Conservation (phyloP, 371 early-diverging fungal species). For the Smittium culicis region DNA sequence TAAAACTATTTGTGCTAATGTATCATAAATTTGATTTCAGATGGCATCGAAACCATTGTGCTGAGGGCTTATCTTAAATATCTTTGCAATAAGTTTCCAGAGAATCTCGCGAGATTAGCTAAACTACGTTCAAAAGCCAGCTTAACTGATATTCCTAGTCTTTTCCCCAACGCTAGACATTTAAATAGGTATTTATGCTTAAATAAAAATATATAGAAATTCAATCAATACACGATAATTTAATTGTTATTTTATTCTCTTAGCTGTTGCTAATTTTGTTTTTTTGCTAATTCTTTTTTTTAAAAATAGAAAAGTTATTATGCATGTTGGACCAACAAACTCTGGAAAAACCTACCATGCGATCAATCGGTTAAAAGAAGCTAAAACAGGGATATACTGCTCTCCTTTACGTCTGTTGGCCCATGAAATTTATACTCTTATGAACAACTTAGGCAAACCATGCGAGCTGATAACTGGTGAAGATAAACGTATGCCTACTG, state of each 20-base stretch:
- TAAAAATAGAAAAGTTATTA: conserved; percentile 44
- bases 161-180: conserved; percentile 1
- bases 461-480: conserved; percentile 89
- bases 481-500: conserved; percentile 39
- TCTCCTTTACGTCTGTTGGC: conserved; percentile 88
- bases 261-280: too few species aligned
- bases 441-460: conserved; percentile 55
- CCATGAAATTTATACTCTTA: conserved; percentile 75
- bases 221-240: too few species aligned
- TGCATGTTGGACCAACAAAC: conserved; percentile 96
- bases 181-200: conserved; percentile 8
- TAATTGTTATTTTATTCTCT: too few species aligned
- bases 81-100: not conserved
- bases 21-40: too few species aligned
- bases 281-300: not conserved
- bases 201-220: too few species aligned
- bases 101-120: not conserved
- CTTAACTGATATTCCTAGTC: not conserved
- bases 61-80: not conserved
- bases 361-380: conserved; percentile 46
- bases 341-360: conserved; percentile 92
- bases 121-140: not conserved
- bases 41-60: not conserved
- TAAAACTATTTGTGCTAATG: too few species aligned
- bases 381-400: conserved; percentile 65